phyloP scores from a whole-genome alignment of 371 early-diverging fungal genomes.

The Saksenaea oblongispora region DNA sequence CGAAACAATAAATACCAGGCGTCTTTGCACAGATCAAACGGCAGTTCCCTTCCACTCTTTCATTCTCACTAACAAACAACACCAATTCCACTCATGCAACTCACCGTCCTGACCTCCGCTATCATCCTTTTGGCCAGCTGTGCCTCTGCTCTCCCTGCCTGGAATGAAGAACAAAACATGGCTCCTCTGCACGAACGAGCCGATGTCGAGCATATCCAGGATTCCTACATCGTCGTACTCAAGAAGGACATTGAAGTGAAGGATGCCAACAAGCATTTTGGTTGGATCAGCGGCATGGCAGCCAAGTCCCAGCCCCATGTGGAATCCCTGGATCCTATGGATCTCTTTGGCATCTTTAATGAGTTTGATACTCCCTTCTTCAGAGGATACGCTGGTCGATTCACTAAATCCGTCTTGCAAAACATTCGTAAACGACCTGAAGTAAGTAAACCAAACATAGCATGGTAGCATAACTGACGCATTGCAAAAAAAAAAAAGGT shows the following conservation, averaged over 20 bases:
- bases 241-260: slow-evolving; percentile 56
- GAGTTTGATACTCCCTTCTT: slow-evolving; percentile 72
- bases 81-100: not conserved
- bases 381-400: slow-evolving; percentile 82
- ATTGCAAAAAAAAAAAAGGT: slow-evolving; percentile 47
- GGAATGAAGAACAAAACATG: slow-evolving; percentile 15
- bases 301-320: slow-evolving; percentile 2
- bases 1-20: no score
- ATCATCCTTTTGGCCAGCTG: slow-evolving; percentile 15
- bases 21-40: not conserved
- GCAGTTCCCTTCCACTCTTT: not conserved
- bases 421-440: slow-evolving; percentile 66
- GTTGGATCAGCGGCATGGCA: slow-evolving; percentile 28
- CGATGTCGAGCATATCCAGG: slow-evolving; percentile 67
- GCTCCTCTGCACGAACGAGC: slow-evolving; percentile 69
- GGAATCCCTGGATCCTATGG: slow-evolving; percentile 28
- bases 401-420: slow-evolving; percentile 65
- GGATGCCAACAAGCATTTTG: slow-evolving; percentile 30
- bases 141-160: slow-evolving; percentile 15
- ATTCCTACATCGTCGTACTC: slow-evolving; percentile 86
- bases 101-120: slow-evolving; percentile 19
- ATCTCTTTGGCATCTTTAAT: slow-evolving; percentile 63
- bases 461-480: not conserved
- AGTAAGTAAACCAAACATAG: slow-evolving; percentile 18
- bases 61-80: not conserved